phyloP scores from a whole-genome alignment of 1,284 basidiomycete species.

The Mycena citricolor region DNA sequence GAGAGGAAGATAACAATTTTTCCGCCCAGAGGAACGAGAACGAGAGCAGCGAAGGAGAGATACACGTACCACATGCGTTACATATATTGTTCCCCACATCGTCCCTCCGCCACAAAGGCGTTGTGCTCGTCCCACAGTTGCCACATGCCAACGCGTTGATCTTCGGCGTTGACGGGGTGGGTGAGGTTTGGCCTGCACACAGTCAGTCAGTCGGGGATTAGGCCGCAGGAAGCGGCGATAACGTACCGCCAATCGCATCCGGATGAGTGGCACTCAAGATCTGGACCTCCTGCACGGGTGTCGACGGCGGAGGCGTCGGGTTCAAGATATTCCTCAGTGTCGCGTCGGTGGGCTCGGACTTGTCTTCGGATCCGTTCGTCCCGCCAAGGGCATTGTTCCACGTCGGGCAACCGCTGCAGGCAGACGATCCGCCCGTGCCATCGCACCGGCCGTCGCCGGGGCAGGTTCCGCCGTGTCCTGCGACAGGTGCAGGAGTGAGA shows the following conservation, averaged over 20 bases:
- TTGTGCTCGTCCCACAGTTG: conserved; percentile 93
- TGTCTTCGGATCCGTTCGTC: conserved; percentile 1
- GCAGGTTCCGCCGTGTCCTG: conserved; percentile 67
- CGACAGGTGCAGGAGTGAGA: conserved; percentile 24
- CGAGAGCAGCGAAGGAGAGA: conserved; percentile 18
- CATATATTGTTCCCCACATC: conserved; percentile 92
- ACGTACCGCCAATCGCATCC: too few relatives aligned
- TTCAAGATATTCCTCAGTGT: conserved; percentile 20
- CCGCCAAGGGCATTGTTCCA: conserved; percentile 72
- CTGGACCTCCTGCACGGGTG: not conserved
- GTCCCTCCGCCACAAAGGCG: conserved; percentile 90
- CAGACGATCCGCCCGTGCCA: conserved; percentile 87
- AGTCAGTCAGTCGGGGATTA: too few relatives aligned
- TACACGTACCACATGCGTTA: conserved; percentile 87
- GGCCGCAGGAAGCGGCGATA: too few relatives aligned
- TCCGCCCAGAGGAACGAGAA: conserved; percentile 22
- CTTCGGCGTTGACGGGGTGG: conserved; percentile 2
- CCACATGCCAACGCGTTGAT: conserved; percentile 86
- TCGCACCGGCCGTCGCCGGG: conserved; percentile 95
- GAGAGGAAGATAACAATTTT: not conserved
- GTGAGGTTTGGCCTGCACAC: too few relatives aligned
- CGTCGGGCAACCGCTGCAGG: conserved; percentile 91
- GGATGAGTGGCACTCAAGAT: not conserved
- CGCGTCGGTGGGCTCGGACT: conserved; percentile 9
- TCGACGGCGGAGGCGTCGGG: conserved; percentile 21